Percentiles rank a stretch among this genome's conserved stretches.
Conservation (phyloP, 768 basidiomycete genomes). For the Auricularia cornea region DNA sequence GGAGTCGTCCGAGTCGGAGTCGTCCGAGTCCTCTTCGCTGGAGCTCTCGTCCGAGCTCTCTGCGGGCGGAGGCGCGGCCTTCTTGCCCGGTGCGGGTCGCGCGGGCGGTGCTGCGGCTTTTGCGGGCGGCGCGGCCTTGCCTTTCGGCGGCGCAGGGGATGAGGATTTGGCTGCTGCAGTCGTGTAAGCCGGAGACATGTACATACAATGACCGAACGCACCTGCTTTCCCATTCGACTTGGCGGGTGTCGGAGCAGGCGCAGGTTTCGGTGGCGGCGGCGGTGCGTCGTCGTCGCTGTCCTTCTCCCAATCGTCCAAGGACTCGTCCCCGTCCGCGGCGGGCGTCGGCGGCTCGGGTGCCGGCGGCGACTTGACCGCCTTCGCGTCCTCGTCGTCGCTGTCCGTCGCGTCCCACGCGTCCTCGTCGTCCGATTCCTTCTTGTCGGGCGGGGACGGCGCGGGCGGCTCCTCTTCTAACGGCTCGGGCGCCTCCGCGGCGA, state of each 20-base stretch:
- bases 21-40: constrained; percentile 40
- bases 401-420: constrained; percentile 28
- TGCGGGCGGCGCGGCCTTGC: constrained; percentile 17
- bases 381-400: constrained; percentile 46
- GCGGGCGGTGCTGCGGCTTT: constrained; percentile 9
- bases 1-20: constrained; percentile 26
- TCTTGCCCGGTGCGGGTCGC: constrained; percentile 31
- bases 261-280: background rate
- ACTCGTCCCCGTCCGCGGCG: background rate
- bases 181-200: no score
- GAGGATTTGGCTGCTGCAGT: background rate
- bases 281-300: background rate
- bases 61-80: constrained; percentile 19
- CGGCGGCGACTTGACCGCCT: constrained; percentile 14
- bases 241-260: background rate
- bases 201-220: background rate
- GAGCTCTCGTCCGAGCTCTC: constrained; percentile 36
- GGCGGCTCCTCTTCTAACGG: constrained; percentile 32
- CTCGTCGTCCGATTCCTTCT: constrained; percentile 37
- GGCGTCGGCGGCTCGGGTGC: background rate
- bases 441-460: constrained; percentile 13
- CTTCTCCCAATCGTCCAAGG: background rate
- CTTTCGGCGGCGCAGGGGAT: constrained; percentile 6
- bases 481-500: constrained; percentile 11
- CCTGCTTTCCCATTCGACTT: background rate